These are phyloP conservation scores for Hypholoma fasciculare DNA, from an alignment of 768 basidiomycete species.

Conservation along the genomic window DNA sequence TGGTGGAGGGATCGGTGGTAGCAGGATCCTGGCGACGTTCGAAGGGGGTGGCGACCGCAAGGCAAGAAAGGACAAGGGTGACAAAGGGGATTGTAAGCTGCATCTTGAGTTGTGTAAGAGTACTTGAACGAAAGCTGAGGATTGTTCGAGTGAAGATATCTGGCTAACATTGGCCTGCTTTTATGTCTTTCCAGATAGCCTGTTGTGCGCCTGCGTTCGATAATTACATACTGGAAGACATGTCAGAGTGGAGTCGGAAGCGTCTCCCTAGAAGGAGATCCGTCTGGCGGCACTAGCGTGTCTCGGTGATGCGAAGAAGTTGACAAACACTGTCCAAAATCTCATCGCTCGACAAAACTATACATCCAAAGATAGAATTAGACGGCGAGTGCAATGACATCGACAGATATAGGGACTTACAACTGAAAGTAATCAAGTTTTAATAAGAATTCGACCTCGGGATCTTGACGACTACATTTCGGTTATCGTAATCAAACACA, in stretches of 20 bases:
- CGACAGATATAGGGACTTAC: no score
- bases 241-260: slow-evolving; percentile 11
- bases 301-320: neutral
- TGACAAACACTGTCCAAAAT: no score
- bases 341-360: no score
- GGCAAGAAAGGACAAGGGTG: slow-evolving; percentile 11
- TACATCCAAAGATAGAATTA: no score
- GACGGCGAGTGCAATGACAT: no score
- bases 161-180: no score
- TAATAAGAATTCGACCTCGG: no score
- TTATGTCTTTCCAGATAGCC: no score
- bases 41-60: slow-evolving; percentile 18
- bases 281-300: neutral
- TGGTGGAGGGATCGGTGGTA: neutral
- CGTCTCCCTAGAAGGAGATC: neutral
- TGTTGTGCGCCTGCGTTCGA: neutral
- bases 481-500: no score
- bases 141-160: neutral
- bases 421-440: no score
- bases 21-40: slow-evolving; percentile 1
- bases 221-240: slow-evolving; percentile 2
- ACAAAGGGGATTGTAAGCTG: slow-evolving; percentile 13
- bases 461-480: no score
- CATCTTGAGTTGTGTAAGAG: neutral
- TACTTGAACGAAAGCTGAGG: neutral